Percentiles rank a stretch among this genome's conserved stretches.
These are phyloP conservation scores for Saxophila tyrrhenica DNA, from an alignment of 495 filamentous ascomycete species.

Conservation along the genomic window DNA sequence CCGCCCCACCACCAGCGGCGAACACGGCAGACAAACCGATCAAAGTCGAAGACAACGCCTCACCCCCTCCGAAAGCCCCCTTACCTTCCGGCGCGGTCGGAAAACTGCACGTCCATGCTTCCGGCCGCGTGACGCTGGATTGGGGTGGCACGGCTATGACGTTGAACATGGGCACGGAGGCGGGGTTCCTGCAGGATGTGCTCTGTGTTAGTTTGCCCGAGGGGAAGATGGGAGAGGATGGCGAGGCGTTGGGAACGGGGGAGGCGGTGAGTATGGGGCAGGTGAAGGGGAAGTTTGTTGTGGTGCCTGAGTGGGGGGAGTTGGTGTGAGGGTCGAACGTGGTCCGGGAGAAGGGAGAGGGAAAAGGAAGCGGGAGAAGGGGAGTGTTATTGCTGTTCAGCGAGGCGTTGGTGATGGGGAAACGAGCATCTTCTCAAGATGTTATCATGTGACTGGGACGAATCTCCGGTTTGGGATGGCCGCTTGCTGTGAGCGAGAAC, in stretches of 20 bases:
- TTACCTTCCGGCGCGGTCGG: slow-evolving; percentile 40
- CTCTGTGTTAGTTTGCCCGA: slow-evolving; percentile 22
- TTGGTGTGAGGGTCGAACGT: slow-evolving; percentile 3
- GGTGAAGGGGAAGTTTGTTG: slow-evolving; percentile 46
- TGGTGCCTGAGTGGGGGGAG: slow-evolving; percentile 43
- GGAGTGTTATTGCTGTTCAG: background rate
- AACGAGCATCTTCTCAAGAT: too few relatives aligned
- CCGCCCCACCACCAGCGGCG: background rate
- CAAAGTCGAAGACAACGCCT: slow-evolving; percentile 3
- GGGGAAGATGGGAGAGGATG: slow-evolving; percentile 17
- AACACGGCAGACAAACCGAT: slow-evolving; percentile 7
- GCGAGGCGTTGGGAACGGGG: background rate
- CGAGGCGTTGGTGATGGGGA: background rate
- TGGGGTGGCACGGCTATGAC: slow-evolving; percentile 48
- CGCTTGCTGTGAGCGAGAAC: too few relatives aligned
- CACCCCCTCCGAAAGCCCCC: slow-evolving; percentile 16
- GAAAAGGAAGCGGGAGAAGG: background rate
- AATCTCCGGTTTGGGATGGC: too few relatives aligned
- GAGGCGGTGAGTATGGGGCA: slow-evolving; percentile 45
- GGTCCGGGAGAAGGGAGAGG: background rate
- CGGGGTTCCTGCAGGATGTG: slow-evolving; percentile 26
- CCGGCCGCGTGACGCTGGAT: slow-evolving; percentile 45
- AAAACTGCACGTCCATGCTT: slow-evolving; percentile 47
- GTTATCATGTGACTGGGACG: too few relatives aligned
- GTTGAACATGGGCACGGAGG: slow-evolving; percentile 27